Base-by-base conservation (phyloP, 2,329 filamentous ascomycete species). In the Monosporascus sp. region DNA sequence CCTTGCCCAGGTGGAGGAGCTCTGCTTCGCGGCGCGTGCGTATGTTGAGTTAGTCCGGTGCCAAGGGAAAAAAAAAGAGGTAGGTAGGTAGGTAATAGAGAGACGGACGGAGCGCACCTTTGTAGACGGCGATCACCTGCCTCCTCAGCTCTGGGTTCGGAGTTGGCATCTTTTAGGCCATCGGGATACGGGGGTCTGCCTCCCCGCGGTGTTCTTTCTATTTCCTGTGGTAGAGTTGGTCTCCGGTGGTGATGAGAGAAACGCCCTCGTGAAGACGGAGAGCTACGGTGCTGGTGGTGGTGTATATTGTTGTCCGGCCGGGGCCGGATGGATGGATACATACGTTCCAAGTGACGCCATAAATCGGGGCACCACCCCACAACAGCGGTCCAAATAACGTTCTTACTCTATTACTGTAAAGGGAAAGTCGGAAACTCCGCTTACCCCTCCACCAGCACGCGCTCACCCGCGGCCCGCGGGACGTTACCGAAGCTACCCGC, bases 121-220 rank as follows among this genome's bases (percentile, higher is more conserved):
- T 97, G 76, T 96, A 97, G 55, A 96, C 83, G 38, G 82, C 80
- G 59, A 96, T 88, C 46, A 96, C 92, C 67, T 94, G 84, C 55
- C 83, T 78, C 52, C 91, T 84, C 27, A 97, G 79, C 56, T 81
- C 73, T 2, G 76, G 72, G 59, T 82, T 86, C 0, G 72, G 63
- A 2, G 72, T 60, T 8, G 70, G 57, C 63, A 70, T 69, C 40
- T 22, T 27, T 19, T 24, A 45, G 38, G 27, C 31, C 16, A 27
- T 50, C 22, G 43, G 26, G 31, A 14, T 34, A 14, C 31, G 11
- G 9, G 9, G 9, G 9, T 14, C 31, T 34, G 9, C 31, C 31
- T 5, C 9, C 27, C 31, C 14, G 31, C 14, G 11, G 5, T 34
- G 31, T 14, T 34, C 11, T 9, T 11, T 34, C 31, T 34, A 34